Percentiles rank a stretch among this genome's conserved stretches.
phyloP scores from a whole-genome alignment of 768 basidiomycete genomes.

The Trametopsis cervina region DNA sequence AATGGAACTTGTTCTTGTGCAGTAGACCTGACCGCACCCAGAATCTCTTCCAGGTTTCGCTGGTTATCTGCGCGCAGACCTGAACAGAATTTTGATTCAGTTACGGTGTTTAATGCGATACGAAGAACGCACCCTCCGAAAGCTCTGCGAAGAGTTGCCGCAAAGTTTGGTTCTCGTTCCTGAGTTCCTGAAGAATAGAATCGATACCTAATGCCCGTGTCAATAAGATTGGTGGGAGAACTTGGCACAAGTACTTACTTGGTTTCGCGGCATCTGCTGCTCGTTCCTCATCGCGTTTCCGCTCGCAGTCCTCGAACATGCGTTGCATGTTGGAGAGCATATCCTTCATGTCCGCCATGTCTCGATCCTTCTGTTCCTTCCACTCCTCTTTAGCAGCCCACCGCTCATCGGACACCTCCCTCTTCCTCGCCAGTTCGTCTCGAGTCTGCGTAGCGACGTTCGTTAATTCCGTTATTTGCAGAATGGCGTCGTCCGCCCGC shows the following conservation, averaged over 20 bases:
- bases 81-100: constrained; percentile 7
- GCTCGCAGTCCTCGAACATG: constrained; percentile 52
- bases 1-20: constrained; percentile 74
- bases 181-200: constrained; percentile 51
- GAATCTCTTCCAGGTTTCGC: constrained; percentile 59
- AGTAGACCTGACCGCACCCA: constrained; percentile 61
- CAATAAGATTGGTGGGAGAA: not conserved
- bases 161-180: constrained; percentile 52
- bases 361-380: constrained; percentile 50
- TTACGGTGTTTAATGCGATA: not conserved
- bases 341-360: constrained; percentile 49
- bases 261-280: constrained; percentile 47
- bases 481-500: constrained; percentile 51
- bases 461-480: constrained; percentile 65
- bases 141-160: constrained; percentile 46
- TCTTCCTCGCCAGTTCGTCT: constrained; percentile 53
- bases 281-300: constrained; percentile 48
- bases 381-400: constrained; percentile 57
- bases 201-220: constrained; percentile 42
- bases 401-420: constrained; percentile 49
- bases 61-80: constrained; percentile 37
- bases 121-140: constrained; percentile 44
- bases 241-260: constrained; percentile 31
- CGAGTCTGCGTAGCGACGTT: constrained; percentile 65
- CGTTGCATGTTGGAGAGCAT: constrained; percentile 49